phyloP scores from a whole-genome alignment of 2,329 filamentous ascomycete species.

The Neurospora sp. region DNA sequence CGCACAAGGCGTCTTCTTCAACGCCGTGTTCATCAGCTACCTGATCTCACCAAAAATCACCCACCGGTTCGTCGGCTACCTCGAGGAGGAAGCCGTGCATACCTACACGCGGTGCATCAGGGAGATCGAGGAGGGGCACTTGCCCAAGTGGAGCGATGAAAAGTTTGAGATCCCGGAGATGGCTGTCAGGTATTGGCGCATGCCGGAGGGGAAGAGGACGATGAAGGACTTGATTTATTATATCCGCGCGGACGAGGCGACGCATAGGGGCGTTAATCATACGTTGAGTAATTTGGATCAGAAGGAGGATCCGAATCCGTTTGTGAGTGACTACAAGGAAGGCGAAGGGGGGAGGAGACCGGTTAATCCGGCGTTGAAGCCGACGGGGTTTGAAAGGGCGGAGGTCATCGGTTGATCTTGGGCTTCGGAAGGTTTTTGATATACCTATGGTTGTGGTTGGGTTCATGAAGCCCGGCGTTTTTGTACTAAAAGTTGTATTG shows the following conservation, averaged over 20 bases:
- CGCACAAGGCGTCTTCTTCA: conserved; percentile 95
- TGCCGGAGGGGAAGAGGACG: conserved; percentile 71
- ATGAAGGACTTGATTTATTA: conserved; percentile 86
- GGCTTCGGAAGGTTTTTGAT: background rate
- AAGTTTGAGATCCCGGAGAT: conserved; percentile 76
- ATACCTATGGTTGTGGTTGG: background rate
- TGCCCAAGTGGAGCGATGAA: conserved; percentile 67
- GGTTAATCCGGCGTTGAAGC: conserved; percentile 48
- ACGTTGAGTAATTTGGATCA: conserved; percentile 84
- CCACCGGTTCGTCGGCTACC: conserved; percentile 91
- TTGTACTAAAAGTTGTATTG: background rate
- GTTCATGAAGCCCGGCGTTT: background rate
- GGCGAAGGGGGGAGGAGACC: conserved; percentile 44
- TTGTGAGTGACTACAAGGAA: conserved; percentile 73
- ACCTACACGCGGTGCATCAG: conserved; percentile 86
- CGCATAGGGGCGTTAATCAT: conserved; percentile 91
- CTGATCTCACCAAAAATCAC: conserved; percentile 77
- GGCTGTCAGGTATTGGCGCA: conserved; percentile 85
- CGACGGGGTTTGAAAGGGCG: conserved; percentile 70
- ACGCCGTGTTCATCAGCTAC: conserved; percentile 82
- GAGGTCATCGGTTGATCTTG: conserved; percentile 54
- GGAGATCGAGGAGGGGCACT: conserved; percentile 74
- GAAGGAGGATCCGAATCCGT: conserved; percentile 83
- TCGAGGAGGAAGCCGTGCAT: conserved; percentile 93
- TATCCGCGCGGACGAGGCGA: conserved; percentile 63